Evolutionary conservation across 768 basidiomycete species (phyloP).

Genomic region (Boletus fagicola): DNA sequence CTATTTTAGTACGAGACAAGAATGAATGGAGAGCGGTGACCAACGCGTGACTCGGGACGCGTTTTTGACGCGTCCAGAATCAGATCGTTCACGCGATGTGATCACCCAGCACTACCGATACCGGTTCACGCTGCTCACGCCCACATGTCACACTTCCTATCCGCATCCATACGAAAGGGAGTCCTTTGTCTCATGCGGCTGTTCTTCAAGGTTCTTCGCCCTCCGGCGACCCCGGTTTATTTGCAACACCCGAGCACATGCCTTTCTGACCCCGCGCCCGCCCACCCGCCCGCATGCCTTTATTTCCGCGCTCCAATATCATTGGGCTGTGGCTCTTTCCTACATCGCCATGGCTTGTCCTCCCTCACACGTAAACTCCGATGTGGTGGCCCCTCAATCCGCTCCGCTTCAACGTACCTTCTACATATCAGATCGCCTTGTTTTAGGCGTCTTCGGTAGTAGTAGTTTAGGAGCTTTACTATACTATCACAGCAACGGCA

Average conservation of each 20-base stretch:
- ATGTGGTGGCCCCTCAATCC: conserved; percentile 11
- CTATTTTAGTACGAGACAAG: conserved; percentile 9
- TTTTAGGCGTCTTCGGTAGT: conserved; percentile 22
- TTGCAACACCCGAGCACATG: conserved; percentile 25
- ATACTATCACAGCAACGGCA: conserved; percentile 16
- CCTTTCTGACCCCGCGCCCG: conserved; percentile 21
- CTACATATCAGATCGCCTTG: conserved; percentile 19
- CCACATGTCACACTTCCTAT: conserved; percentile 19
- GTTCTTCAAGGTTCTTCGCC: conserved; percentile 13
- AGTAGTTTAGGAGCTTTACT: conserved; percentile 16
- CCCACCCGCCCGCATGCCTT: conserved; percentile 11
- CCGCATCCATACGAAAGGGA: conserved; percentile 16
- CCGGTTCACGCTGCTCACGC: conserved; percentile 8
- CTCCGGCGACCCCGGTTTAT: conserved; percentile 27
- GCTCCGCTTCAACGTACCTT: conserved; percentile 12
- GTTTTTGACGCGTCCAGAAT: conserved; percentile 27
- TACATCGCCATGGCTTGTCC: conserved; percentile 10
- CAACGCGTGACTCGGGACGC: conserved; percentile 27
- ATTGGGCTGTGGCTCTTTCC: conserved; percentile 13
- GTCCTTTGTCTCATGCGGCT: conserved; percentile 27
- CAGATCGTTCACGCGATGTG: conserved; percentile 14
- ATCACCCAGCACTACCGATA: conserved; percentile 12
- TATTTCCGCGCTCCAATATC: conserved; percentile 26
- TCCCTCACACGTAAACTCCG: conserved; percentile 30
- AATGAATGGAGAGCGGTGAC: conserved; percentile 20